These are phyloP conservation scores for Boletus insuetus DNA, from an alignment of 768 basidiomycete species.

Conservation along the genomic window DNA sequence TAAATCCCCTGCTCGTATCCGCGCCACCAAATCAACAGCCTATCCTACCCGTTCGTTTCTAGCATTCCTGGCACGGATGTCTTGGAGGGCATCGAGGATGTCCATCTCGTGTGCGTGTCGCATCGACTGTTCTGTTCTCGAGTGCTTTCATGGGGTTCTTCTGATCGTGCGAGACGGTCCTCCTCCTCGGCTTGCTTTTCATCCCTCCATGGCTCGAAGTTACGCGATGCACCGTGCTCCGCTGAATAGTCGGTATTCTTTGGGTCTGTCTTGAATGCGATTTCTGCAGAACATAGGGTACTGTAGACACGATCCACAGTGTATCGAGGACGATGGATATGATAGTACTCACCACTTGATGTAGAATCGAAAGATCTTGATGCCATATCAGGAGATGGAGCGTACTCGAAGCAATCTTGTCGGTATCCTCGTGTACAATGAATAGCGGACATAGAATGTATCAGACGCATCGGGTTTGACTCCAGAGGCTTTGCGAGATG, in stretches of 20 bases:
- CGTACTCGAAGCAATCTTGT: too few species aligned
- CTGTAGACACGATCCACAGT: constrained; percentile 40
- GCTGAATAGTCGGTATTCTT: constrained; percentile 93
- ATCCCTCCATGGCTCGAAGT: constrained; percentile 97
- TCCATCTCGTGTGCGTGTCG: constrained; percentile 97
- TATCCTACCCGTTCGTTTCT: constrained; percentile 86
- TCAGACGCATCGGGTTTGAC: too few species aligned
- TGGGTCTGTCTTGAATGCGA: constrained; percentile 99
- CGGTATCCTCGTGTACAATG: too few species aligned
- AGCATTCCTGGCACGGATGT: constrained; percentile 83
- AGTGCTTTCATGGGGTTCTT: constrained; percentile 97
- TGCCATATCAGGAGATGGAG: constrained; percentile 79
- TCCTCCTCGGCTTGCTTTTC: constrained; percentile 74
- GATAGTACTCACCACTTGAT: constrained; percentile 71
- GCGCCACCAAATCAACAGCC: constrained; percentile 62
- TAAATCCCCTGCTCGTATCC: constrained; percentile 62
- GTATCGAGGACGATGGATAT: neutral
- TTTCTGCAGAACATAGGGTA: constrained; percentile 94
- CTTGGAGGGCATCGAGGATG: constrained; percentile 91
- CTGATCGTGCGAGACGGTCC: constrained; percentile 80
- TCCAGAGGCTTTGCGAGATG: too few species aligned
- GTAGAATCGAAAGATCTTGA: constrained; percentile 94
- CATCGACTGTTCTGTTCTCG: constrained; percentile 89
- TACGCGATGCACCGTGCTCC: constrained; percentile 95
- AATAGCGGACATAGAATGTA: too few species aligned